These are phyloP conservation scores for Ceratopteris richardii DNA, from an alignment of 75 land plant species.

Conservation along the genomic window DNA sequence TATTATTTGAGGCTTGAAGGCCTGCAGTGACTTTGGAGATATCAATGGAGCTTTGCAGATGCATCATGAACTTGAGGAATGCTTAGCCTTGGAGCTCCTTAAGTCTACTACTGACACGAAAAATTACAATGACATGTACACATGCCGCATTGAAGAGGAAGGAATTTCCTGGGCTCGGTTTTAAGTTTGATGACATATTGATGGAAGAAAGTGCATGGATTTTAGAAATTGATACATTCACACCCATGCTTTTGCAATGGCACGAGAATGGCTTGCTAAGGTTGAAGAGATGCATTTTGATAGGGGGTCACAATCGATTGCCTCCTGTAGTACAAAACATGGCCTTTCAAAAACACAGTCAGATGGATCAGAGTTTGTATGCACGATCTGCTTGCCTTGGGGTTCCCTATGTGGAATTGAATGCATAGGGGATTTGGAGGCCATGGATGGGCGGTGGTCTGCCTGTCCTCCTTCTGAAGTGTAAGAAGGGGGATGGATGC, in stretches of 20 bases:
- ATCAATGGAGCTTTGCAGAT: too few relatives aligned
- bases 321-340: conserved; percentile 99
- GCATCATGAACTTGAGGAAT: conserved; percentile 97
- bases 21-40: too few relatives aligned
- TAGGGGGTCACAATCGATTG: conserved; percentile 97
- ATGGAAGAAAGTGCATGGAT: conserved; percentile 99
- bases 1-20: too few relatives aligned
- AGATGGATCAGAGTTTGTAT: conserved; percentile 96
- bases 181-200: conserved; percentile 91
- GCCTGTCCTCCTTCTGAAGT: conserved; percentile 76
- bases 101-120: conserved; percentile 94
- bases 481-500: conserved; percentile 38
- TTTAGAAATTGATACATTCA: conserved; percentile 95
- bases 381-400: conserved; percentile 95
- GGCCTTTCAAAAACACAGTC: conserved; percentile 98
- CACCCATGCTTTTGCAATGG: conserved; percentile 93
- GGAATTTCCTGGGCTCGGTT: conserved; percentile 81
- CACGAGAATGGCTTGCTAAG: conserved; percentile 97
- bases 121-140: conserved; percentile 98
- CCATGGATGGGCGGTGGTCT: conserved; percentile 91
- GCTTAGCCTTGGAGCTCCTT: conserved; percentile 92
- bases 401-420: conserved; percentile 94
- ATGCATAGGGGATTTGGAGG: conserved; percentile 96
- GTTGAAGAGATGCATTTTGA: conserved; percentile 92
- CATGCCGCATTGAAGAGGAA: conserved; percentile 96